Conservation (phyloP, 768 basidiomycete species). For the Trametes villosa region DNA sequence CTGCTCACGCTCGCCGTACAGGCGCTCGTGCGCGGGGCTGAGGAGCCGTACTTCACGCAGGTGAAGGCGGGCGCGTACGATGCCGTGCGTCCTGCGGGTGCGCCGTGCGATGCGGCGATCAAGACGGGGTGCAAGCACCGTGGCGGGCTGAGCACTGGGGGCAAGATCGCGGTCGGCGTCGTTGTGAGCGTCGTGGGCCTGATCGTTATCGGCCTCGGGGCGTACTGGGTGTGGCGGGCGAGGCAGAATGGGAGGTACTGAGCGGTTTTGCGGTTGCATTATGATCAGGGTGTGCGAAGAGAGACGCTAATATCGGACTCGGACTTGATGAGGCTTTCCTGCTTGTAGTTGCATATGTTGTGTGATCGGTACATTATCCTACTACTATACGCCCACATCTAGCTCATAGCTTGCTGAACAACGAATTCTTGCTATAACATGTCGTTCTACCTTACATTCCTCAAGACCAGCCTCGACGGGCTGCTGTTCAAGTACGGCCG, state of each 20-base stretch:
- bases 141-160: constrained; percentile 57
- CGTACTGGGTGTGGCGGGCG: constrained; percentile 31
- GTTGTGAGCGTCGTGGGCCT: constrained; percentile 65
- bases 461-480: no score
- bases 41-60: constrained; percentile 79
- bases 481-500: no score
- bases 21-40: constrained; percentile 66
- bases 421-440: no score
- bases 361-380: no score
- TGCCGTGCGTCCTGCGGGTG: constrained; percentile 61
- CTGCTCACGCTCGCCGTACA: constrained; percentile 85
- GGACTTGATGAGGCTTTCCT: not conserved
- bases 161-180: constrained; percentile 72
- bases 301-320: not conserved
- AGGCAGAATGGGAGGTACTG: constrained; percentile 15
- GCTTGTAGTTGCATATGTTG: no score
- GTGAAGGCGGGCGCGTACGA: constrained; percentile 71
- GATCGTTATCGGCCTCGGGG: constrained; percentile 50
- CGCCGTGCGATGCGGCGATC: constrained; percentile 81
- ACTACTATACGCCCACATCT: no score
- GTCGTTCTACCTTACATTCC: no score
- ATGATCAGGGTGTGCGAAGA: not conserved
- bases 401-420: no score
- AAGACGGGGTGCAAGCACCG: constrained; percentile 48
- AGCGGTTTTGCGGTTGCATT: not conserved